Conservation (phyloP, 2,329 filamentous ascomycete genomes). For the Fusarium aywerte region DNA sequence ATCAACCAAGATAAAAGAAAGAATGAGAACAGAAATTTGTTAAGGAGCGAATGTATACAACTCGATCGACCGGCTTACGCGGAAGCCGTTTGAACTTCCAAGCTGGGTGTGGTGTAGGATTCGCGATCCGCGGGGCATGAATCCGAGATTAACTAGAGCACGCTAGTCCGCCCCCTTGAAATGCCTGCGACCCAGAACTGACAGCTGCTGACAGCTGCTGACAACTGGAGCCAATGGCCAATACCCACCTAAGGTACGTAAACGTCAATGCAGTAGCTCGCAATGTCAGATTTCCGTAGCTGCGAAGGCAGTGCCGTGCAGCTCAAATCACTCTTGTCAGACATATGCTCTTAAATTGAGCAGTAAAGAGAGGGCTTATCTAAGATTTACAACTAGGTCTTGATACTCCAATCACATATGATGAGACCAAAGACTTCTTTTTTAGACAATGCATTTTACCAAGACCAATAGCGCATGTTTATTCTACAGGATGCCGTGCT, state of each 20-base stretch:
- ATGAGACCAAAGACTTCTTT: not conserved
- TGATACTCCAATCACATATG: not conserved
- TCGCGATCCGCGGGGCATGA: slow-evolving; percentile 34
- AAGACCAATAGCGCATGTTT: slow-evolving; percentile 33
- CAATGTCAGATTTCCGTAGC: not conserved
- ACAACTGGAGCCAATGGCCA: slow-evolving; percentile 9
- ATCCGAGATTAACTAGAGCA: slow-evolving; percentile 37
- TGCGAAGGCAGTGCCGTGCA: slow-evolving; percentile 2
- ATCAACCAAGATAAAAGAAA: not conserved
- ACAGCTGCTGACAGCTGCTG: slow-evolving; percentile 1
- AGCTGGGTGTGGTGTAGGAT: slow-evolving; percentile 2
- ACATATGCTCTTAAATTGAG: not conserved
- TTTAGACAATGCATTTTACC: slow-evolving; percentile 11
- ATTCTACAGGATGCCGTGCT: slow-evolving; percentile 39
- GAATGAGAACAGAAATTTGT: not conserved
- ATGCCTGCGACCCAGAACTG: slow-evolving; percentile 5
- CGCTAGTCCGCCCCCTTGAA: slow-evolving; percentile 12
- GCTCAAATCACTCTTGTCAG: not conserved
- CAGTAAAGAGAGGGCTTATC: slow-evolving; percentile 8
- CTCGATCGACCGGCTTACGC: slow-evolving; percentile 26
- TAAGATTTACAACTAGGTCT: slow-evolving; percentile 10
- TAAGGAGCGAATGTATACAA: slow-evolving; percentile 9
- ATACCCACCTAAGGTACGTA: not conserved
- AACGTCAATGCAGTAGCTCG: not conserved
- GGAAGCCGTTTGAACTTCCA: slow-evolving; percentile 14